Evolutionary conservation across 176 grass and related monocot species (phyloP).

Genomic region (Hsuehochloa calcarea): DNA sequence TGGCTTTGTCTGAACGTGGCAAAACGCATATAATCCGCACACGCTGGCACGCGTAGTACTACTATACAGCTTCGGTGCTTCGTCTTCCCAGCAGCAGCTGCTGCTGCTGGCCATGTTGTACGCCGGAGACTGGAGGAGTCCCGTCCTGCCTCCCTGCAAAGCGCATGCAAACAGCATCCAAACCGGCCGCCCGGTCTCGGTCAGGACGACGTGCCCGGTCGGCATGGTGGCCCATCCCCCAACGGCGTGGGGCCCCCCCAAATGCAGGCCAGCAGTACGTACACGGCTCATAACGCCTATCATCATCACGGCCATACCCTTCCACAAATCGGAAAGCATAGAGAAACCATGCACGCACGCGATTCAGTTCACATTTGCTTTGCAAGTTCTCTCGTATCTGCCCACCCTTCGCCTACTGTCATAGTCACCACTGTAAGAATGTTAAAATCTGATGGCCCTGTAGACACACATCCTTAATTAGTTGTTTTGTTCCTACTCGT

Average conservation of each 20-base stretch:
- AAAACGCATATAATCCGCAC: neutral
- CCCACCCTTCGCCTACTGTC: neutral
- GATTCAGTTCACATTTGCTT: neutral
- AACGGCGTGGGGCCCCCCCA: neutral
- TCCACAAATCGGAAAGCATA: neutral
- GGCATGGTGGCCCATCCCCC: slow-evolving; percentile 31
- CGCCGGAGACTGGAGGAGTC: neutral
- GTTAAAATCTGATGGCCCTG: neutral
- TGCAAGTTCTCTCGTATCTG: neutral
- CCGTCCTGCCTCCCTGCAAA: slow-evolving; percentile 22
- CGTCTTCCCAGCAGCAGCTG: neutral
- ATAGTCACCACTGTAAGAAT: neutral
- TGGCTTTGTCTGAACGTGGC: slow-evolving; percentile 20
- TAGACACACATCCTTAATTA: neutral
- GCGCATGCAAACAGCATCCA: slow-evolving; percentile 29
- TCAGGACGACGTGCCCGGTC: neutral
- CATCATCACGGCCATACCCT: neutral
- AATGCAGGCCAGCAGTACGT: neutral
- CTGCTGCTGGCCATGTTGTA: neutral
- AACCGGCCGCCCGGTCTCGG: slow-evolving; percentile 16
- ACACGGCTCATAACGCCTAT: slow-evolving; percentile 21
- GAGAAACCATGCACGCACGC: neutral
- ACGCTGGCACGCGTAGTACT: slow-evolving; percentile 8
- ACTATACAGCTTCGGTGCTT: neutral
- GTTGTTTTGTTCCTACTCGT: neutral